These are phyloP conservation scores for Pseudomassariella vexata DNA, from an alignment of 2,329 filamentous ascomycete genomes.

Conservation along the genomic window DNA sequence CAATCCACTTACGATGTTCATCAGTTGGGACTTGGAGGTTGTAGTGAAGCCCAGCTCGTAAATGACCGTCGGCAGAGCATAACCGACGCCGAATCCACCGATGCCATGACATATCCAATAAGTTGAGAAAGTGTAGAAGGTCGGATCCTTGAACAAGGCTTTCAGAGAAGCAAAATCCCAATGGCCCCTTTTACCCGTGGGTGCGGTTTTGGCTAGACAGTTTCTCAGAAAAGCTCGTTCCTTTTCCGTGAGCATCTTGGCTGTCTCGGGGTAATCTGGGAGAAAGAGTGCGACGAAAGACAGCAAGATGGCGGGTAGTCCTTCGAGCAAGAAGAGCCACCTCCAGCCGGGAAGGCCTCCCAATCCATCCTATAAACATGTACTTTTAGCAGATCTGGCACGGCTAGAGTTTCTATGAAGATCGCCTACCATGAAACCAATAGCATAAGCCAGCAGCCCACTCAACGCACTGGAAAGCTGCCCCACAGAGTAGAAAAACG, in stretches of 20 bases:
- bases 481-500: slow-evolving; percentile 29
- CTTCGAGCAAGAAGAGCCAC: slow-evolving; percentile 32
- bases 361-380: slow-evolving; percentile 15
- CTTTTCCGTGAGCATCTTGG: slow-evolving; percentile 20
- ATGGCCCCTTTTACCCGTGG: slow-evolving; percentile 21
- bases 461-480: slow-evolving; percentile 26
- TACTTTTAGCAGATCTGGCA: slow-evolving; percentile 1
- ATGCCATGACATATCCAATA: slow-evolving; percentile 37
- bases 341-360: slow-evolving; percentile 28
- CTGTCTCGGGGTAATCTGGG: slow-evolving; percentile 26
- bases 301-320: slow-evolving; percentile 24
- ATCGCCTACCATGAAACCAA: slow-evolving; percentile 26
- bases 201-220: slow-evolving; percentile 22
- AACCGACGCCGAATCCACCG: slow-evolving; percentile 33
- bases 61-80: slow-evolving; percentile 34
- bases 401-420: no score
- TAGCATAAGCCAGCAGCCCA: slow-evolving; percentile 29
- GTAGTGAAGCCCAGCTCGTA: slow-evolving; percentile 35
- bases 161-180: slow-evolving; percentile 27
- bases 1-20: slow-evolving; percentile 31
- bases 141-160: slow-evolving; percentile 25
- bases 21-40: slow-evolving; percentile 33
- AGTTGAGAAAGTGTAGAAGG: slow-evolving; percentile 28
- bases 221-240: slow-evolving; percentile 17
- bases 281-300: slow-evolving; percentile 22